Percentiles rank a stretch among this genome's conserved stretches.
Conservation (phyloP, 2,329 filamentous ascomycete species). For the Colletotrichum sp. region DNA sequence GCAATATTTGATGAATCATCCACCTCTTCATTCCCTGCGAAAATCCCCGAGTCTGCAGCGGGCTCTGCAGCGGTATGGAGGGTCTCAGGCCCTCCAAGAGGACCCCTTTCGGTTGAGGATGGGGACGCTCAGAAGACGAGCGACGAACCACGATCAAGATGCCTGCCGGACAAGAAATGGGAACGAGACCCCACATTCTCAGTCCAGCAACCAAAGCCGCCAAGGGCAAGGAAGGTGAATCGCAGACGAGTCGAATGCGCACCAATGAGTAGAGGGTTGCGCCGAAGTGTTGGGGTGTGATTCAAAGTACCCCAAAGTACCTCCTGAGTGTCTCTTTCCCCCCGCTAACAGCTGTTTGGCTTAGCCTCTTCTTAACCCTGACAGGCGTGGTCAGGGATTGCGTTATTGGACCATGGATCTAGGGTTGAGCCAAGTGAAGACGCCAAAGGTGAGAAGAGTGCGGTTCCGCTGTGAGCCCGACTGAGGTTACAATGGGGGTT, state of each 20-base stretch:
- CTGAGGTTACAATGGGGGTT: neutral
- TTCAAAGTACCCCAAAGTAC: slow-evolving; percentile 7
- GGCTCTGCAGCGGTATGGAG: slow-evolving; percentile 17
- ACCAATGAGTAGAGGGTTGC: slow-evolving; percentile 17
- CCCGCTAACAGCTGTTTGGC: neutral
- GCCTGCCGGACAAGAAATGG: neutral
- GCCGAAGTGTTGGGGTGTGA: neutral
- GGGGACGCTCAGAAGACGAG: neutral
- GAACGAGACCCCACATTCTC: neutral
- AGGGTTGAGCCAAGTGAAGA: neutral
- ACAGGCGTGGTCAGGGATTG: slow-evolving; percentile 10
- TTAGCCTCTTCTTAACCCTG: neutral
- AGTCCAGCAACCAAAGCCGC: neutral
- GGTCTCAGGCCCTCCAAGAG: slow-evolving; percentile 8
- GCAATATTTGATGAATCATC: slow-evolving; percentile 2
- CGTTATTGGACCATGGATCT: slow-evolving; percentile 9
- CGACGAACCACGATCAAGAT: slow-evolving; percentile 11
- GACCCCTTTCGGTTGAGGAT: slow-evolving; percentile 7
- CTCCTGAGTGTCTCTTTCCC: neutral
- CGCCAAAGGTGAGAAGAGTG: neutral
- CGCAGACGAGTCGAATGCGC: slow-evolving; percentile 15
- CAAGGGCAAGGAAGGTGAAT: slow-evolving; percentile 16
- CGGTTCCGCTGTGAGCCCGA: neutral
- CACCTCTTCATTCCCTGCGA: slow-evolving; percentile 6
- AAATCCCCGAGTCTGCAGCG: slow-evolving; percentile 21